Conservation (phyloP, 768 basidiomycete genomes). For the Rhizopogon sp. region DNA sequence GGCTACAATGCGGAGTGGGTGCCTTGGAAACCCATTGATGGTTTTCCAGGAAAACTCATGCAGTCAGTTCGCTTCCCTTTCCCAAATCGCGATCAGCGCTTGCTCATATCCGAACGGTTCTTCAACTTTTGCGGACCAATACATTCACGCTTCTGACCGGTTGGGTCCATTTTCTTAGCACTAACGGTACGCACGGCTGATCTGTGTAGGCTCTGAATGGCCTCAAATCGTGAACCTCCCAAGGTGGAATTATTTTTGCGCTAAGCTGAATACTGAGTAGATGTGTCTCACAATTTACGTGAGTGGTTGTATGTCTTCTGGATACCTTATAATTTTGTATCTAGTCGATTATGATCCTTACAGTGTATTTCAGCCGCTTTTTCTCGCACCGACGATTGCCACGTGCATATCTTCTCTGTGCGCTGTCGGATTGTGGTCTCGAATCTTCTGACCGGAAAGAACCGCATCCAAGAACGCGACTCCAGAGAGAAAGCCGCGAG, state of each 20-base stretch:
- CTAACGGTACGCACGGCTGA: background rate
- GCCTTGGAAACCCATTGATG: slow-evolving; percentile 1
- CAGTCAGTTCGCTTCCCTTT: background rate
- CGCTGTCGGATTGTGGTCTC: background rate
- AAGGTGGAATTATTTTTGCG: background rate
- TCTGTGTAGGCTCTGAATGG: background rate
- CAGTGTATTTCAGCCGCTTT: too few species aligned
- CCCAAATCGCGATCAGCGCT: background rate
- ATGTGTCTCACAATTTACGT: background rate
- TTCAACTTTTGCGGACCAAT: background rate
- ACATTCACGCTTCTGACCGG: background rate
- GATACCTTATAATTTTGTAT: background rate
- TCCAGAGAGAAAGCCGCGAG: background rate
- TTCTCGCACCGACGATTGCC: background rate
- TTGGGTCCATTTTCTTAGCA: background rate
- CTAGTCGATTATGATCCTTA: background rate
- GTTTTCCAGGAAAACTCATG: background rate
- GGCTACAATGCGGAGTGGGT: background rate
- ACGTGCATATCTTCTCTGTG: background rate
- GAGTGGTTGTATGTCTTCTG: background rate
- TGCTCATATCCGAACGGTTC: background rate
- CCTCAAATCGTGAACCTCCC: background rate
- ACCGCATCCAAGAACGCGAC: background rate
- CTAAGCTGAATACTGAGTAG: background rate
- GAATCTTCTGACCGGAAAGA: background rate